Evolutionary conservation across 768 basidiomycete species (phyloP), one percentile per base, ranked within the genome.

Genomic region (Hirschioporus abietinus): DNA sequence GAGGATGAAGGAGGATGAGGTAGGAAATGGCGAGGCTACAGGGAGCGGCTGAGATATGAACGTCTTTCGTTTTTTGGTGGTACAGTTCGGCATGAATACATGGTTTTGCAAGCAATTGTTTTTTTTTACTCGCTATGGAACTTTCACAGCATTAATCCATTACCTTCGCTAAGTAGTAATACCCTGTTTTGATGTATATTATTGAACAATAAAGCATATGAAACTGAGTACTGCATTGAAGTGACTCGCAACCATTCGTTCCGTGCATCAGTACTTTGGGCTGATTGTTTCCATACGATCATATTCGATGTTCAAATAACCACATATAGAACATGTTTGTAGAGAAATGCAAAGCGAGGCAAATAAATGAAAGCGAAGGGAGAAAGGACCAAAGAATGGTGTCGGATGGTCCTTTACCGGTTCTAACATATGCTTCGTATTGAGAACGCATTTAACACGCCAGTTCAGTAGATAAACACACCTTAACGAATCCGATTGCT

Each of bases 401-500:
- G 23, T 9, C 5, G 23, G 8, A 26, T 26, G 30, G 20, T 17
- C 60, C 26, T 78, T 83, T 75, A 83, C 77, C 82, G 82, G 75
- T 81, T 83, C 82, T 83, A 52, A n/a, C 12, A 34, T 24, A 15
- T 20, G 20, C 5, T 15, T 5, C 20, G 12, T 52, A 52, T 52
- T 20, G 42, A 52, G 15, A 5, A 20, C 12, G 42, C 20, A 5
- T 6, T 12, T 52, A 15, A 15, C 42, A 6, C 35, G 26, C 1
- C 20, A 65, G 27, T 1, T 17, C n/a, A n/a, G 58, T 8, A 30
- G 23, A 30, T 61, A 1, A 65, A 70, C 83, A 71, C 71, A 96
- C 95, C 92, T 97, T 97, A 76, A 85, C 82, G 84, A 97, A 97
- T 68, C 95, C 95, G 73, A 97, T 97, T 68, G 91, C 90, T 72